Conservation (phyloP, 352 stramenopile genomes). For the Pythium dissotocum region DNA sequence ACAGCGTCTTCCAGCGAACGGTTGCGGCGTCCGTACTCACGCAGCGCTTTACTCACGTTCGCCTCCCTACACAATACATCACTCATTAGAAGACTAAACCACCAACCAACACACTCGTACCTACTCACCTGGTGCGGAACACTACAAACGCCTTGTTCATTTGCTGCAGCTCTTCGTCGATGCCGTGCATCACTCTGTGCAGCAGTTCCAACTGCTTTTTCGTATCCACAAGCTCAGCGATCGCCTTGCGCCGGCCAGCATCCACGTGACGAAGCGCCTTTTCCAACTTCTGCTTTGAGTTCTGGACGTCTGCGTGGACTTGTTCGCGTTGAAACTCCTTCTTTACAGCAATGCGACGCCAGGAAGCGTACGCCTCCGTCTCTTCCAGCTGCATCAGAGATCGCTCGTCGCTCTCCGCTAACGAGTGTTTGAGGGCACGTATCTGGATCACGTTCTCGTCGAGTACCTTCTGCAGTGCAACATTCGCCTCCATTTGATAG, state of each 20-base stretch:
- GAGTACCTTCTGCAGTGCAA: conserved; percentile 11
- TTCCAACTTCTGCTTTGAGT: conserved; percentile 14
- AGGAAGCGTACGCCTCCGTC: conserved; percentile 11
- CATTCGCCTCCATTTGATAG: conserved; percentile 17
- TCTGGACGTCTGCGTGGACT: not conserved
- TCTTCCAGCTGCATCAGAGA: conserved; percentile 25
- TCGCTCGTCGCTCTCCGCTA: conserved; percentile 15
- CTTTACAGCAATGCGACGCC: conserved; percentile 2
- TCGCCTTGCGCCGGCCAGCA: conserved; percentile 5
- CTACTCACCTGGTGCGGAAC: conserved; percentile 19
- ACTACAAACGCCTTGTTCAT: conserved; percentile 27
- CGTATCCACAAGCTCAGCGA: conserved; percentile 15
- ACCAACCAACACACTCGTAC: not conserved
- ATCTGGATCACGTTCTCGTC: conserved; percentile 5
- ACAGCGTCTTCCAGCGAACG: conserved; percentile 45
- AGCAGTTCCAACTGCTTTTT: conserved; percentile 18
- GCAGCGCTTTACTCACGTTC: conserved; percentile 40
- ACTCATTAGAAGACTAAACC: not conserved
- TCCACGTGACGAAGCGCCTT: conserved; percentile 3
- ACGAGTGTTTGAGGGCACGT: not conserved
- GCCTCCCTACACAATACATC: conserved; percentile 34
- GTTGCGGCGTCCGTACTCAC: conserved; percentile 61
- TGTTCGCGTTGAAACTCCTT: conserved; percentile 9
- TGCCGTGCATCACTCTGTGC: conserved; percentile 8
- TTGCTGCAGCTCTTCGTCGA: conserved; percentile 17